Evolutionary conservation across 2,329 filamentous ascomycete genomes (phyloP).

Genomic region (Colletotrichum theobromicola): DNA sequence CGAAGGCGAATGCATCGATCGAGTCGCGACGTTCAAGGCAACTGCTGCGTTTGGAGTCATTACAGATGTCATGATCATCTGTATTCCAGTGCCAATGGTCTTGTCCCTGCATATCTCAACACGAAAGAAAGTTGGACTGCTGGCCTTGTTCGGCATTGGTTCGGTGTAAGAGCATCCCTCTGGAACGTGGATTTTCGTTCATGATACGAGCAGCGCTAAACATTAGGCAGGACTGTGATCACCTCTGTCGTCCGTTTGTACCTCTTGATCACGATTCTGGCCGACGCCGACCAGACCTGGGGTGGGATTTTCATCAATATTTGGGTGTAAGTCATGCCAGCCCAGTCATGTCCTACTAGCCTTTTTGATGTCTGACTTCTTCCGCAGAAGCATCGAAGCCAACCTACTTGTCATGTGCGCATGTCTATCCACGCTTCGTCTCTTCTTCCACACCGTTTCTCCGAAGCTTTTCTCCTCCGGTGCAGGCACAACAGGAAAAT

Average conservation of each 20-base stretch:
- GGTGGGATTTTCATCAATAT: slow-evolving; percentile 28
- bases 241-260: slow-evolving; percentile 33
- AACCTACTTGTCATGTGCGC: slow-evolving; percentile 45
- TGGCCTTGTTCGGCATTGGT: slow-evolving; percentile 47
- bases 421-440: slow-evolving; percentile 35
- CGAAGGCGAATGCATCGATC: slow-evolving; percentile 42
- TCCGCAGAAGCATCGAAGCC: slow-evolving; percentile 35
- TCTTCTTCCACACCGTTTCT: slow-evolving; percentile 33
- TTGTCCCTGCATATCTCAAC: slow-evolving; percentile 45
- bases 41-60: slow-evolving; percentile 50
- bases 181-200: background rate
- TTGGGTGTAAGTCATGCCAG: slow-evolving; percentile 31
- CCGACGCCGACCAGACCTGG: slow-evolving; percentile 31
- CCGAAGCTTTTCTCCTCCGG: slow-evolving; percentile 25
- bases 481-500: background rate
- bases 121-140: slow-evolving; percentile 47
- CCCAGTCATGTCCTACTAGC: background rate
- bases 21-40: slow-evolving; percentile 49
- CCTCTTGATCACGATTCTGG: slow-evolving; percentile 28
- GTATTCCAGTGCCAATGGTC: slow-evolving; percentile 49
- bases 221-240: slow-evolving; percentile 29
- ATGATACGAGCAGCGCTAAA: background rate
- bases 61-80: slow-evolving; percentile 50
- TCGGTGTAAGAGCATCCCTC: slow-evolving; percentile 25
- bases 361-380: background rate